Percentiles rank a stretch among this genome's conserved stretches.
phyloP scores from a whole-genome alignment of 1,139 yeast species.

The Meyerozyma sp. region DNA sequence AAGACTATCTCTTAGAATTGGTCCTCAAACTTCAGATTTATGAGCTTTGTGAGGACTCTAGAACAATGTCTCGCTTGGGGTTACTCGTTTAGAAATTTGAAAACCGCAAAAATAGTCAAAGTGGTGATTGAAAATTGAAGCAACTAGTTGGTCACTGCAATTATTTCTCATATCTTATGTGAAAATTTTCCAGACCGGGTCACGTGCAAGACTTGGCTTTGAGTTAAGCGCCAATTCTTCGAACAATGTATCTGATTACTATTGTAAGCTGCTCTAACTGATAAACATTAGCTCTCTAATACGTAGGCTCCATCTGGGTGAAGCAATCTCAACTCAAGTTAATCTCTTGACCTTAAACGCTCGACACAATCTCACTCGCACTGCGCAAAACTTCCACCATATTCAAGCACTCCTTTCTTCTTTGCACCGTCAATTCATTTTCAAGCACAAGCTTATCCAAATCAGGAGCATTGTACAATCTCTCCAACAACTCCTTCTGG shows the following conservation, averaged over 20 bases:
- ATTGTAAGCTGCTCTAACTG: not conserved
- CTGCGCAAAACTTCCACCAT: conserved; percentile 89
- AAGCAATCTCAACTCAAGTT: too few relatives aligned
- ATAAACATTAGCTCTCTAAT: not conserved
- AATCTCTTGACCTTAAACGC: conserved; percentile 42
- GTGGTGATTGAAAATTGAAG: too few relatives aligned
- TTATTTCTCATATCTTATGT: not conserved
- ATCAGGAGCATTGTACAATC: conserved; percentile 73
- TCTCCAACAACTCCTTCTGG: conserved; percentile 85
- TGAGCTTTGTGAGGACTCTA: not conserved
- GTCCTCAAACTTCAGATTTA: not conserved
- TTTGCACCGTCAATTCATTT: conserved; percentile 86
- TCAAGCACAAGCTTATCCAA: conserved; percentile 80
- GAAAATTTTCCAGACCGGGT: not conserved
- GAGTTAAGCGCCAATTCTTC: too few relatives aligned
- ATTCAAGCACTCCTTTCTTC: conserved; percentile 90
- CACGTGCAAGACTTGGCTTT: not conserved
- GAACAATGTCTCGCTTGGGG: not conserved
- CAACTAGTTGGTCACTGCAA: not conserved
- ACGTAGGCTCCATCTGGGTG: too few relatives aligned
- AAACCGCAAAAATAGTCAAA: too few relatives aligned
- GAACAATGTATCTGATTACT: not conserved
- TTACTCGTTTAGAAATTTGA: not conserved
- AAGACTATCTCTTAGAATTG: not conserved
- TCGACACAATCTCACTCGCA: conserved; percentile 88